Evolutionary conservation across 345 rosid species (phyloP), one percentile per base, ranked within the genome.

Genomic region (Kernera saxatilis): DNA sequence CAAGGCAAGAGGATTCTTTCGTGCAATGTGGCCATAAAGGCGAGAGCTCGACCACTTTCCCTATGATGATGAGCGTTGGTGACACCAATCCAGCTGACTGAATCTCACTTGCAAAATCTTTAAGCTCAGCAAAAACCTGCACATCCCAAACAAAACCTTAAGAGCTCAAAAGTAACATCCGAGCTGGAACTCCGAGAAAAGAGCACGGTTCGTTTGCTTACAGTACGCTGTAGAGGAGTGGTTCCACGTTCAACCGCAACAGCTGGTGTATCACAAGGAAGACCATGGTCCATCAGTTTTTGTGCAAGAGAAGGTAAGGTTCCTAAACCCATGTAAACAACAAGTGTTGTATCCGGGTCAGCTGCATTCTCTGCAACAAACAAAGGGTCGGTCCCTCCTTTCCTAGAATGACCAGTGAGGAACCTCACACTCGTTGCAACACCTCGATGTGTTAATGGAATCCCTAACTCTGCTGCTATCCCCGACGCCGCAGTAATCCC

Each of bases 401-500:
- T 91, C 71, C 93, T 84, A 1, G 98, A 94, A 57, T 88, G 99
- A 19, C 98, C 99, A 0, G 99, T 91, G 70, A 91, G 91, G 64
- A 91, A 91, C 29, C 96, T 87, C 27, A 94, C 98, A 66, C 96
- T 89, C 22, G 77, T 92, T 23, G 99, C 90, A 52, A 91, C 82
- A 39, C 98, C 98, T 10, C 98, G 75, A 67, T 94, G 99, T 19
- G 99, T 94, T 73, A 94, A 82, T 14, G 99, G 99, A 74, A 94
- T 83, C 48, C 99, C 98, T 17, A 91, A 77, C 80, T 91, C 99
- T 26, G 99, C 98, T 44, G 97, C 85, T 70, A 94, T 94, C 54
- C 98, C 99, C 1, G 99, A 94, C 21, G 98, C 99, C 0, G 99
- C 97, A 27, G 99, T 94, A 15, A 94, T 94, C 58, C 98, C 97